These are phyloP conservation scores for Aspergillus fructus DNA, from an alignment of 2,329 filamentous ascomycete species.

Conservation along the genomic window DNA sequence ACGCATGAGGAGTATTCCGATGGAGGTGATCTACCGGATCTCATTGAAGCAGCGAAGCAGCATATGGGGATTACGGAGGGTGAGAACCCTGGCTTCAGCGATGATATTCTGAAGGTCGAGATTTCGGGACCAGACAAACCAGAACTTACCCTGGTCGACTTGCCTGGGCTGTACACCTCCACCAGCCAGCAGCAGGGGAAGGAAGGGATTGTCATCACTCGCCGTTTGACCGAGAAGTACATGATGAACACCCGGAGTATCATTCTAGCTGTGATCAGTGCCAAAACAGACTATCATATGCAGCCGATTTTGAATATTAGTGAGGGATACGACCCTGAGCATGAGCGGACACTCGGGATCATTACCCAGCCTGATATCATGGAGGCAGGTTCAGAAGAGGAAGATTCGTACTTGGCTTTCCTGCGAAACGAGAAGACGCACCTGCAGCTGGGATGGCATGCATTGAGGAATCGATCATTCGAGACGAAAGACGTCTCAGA, in stretches of 20 bases:
- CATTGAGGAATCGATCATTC: constrained; percentile 46
- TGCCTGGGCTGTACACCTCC: constrained; percentile 58
- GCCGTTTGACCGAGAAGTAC: constrained; percentile 51
- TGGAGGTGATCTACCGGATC: constrained; percentile 35
- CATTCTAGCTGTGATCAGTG: constrained; percentile 56
- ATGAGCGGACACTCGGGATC: constrained; percentile 44
- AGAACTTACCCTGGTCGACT: constrained; percentile 61
- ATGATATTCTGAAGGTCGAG: constrained; percentile 59
- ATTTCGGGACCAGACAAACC: constrained; percentile 61
- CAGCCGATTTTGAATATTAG: constrained; percentile 57
- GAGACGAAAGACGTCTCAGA: constrained; percentile 30
- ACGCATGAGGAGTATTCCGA: constrained; percentile 16
- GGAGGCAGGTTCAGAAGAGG: constrained; percentile 33
- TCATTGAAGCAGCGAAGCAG: constrained; percentile 55
- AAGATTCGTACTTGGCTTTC: constrained; percentile 37
- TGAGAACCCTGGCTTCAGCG: constrained; percentile 21
- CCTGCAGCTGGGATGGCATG: constrained; percentile 52
- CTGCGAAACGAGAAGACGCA: constrained; percentile 42
- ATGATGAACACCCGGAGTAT: constrained; percentile 60
- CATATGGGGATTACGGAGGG: constrained; percentile 49
- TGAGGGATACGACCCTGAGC: constrained; percentile 31
- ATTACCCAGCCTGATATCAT: constrained; percentile 50
- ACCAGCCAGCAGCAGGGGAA: constrained; percentile 53
- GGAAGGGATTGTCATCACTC: constrained; percentile 54
- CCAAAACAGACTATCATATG: constrained; percentile 53